Conservation (phyloP, 208 protist species). For the Vickermania ingenoplastis region DNA sequence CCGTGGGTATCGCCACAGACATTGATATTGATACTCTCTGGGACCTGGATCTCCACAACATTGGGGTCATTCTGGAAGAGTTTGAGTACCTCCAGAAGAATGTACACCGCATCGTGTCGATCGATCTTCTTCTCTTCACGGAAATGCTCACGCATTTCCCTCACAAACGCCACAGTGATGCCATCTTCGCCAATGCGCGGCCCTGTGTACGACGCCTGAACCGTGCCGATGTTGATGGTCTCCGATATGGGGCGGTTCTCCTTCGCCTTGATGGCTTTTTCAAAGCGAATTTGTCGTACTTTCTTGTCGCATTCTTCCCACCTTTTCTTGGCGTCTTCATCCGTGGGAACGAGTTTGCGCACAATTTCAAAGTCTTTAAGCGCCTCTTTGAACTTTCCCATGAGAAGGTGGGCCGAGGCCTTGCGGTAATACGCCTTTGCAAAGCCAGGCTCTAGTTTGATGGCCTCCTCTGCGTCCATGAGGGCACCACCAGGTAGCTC, state of each 20-base stretch:
- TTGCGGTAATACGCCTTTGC: conserved; percentile 97
- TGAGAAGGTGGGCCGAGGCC: conserved; percentile 88
- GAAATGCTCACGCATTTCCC: conserved; percentile 74
- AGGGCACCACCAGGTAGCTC: conserved; percentile 90
- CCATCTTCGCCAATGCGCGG: conserved; percentile 61
- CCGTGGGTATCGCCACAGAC: conserved; percentile 99
- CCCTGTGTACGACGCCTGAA: conserved; percentile 54
- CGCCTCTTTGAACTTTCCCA: conserved; percentile 95
- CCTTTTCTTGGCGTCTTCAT: conserved; percentile 87
- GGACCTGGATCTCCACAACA: conserved; percentile 82
- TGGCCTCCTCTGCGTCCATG: conserved; percentile 84
- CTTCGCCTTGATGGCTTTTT: conserved; percentile 90
- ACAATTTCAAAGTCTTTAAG: conserved; percentile 88
- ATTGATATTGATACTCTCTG: conserved; percentile 83
- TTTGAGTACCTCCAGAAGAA: conserved; percentile 71
- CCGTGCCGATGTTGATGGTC: conserved; percentile 65
- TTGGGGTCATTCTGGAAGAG: conserved; percentile 79
- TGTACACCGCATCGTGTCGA: conserved; percentile 75
- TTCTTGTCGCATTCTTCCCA: conserved; percentile 91
- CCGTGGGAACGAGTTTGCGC: conserved; percentile 83
- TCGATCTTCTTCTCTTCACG: conserved; percentile 75
- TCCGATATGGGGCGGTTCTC: conserved; percentile 55
- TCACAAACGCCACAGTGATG: conserved; percentile 72
- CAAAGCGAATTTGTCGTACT: conserved; percentile 89
- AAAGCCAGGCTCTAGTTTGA: conserved; percentile 89